Conservation (phyloP, 1,284 basidiomycete genomes). For the Phellinidium pouzarii region DNA sequence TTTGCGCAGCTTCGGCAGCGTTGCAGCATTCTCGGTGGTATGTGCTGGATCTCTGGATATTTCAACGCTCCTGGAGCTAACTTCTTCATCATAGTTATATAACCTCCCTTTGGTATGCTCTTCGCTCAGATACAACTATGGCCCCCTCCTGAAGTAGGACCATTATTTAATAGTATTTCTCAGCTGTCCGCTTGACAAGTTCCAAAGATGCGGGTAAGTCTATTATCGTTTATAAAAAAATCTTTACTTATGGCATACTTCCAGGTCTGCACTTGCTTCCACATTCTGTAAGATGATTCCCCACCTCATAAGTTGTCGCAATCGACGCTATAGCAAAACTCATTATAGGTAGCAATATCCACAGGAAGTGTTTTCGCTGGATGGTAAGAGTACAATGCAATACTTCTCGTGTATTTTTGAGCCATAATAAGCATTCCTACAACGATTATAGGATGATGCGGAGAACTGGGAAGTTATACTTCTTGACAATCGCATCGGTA, state of each 20-base stretch:
- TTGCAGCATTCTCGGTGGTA: slow-evolving; percentile 76
- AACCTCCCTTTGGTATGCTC: slow-evolving; percentile 67
- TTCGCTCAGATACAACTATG: slow-evolving; percentile 16
- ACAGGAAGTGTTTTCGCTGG: slow-evolving; percentile 80
- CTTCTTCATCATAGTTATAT: slow-evolving; percentile 57
- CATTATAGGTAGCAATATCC: slow-evolving; percentile 60
- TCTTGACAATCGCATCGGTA: slow-evolving; percentile 57
- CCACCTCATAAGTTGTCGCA: slow-evolving; percentile 19
- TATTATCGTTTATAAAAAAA: slow-evolving; percentile 3
- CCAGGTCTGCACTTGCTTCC: slow-evolving; percentile 76
- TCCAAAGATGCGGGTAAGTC: slow-evolving; percentile 61
- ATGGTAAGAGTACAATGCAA: slow-evolving; percentile 43
- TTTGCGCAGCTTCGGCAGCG: slow-evolving; percentile 44
- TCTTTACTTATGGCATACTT: slow-evolving; percentile 16
- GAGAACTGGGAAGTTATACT: slow-evolving; percentile 74
- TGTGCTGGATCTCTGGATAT: slow-evolving; percentile 26
- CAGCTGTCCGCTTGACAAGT: slow-evolving; percentile 72
- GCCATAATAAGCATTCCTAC: slow-evolving; percentile 1
- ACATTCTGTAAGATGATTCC: slow-evolving; percentile 60
- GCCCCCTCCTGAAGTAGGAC: slow-evolving; percentile 15
- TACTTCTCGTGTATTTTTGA: not conserved
- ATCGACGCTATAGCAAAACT: slow-evolving; percentile 15
- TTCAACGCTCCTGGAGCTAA: not conserved
- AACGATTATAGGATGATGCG: slow-evolving; percentile 62
- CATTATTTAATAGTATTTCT: slow-evolving; percentile 55